Percentiles rank a stretch among this genome's conserved stretches.
These are phyloP conservation scores for Tuber calosporum DNA, from an alignment of 495 filamentous ascomycete genomes.

Conservation along the genomic window DNA sequence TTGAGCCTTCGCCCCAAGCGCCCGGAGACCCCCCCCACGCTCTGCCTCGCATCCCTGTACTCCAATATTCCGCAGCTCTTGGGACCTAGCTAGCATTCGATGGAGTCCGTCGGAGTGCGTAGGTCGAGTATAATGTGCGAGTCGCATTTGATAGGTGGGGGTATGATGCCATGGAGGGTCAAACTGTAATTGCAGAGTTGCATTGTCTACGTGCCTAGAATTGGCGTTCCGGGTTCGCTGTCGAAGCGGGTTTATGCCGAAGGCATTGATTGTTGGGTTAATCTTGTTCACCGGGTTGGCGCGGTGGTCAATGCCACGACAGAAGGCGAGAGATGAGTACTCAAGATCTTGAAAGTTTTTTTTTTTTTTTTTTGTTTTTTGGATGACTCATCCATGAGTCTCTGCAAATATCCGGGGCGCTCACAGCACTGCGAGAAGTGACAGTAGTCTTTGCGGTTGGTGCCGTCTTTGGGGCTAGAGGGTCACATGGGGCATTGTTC, in stretches of 20 bases:
- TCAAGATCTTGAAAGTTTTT: constrained; percentile 81
- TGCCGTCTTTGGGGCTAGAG: constrained; percentile 55
- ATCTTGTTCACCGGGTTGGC: neutral
- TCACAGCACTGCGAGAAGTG: constrained; percentile 81
- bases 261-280: constrained; percentile 18
- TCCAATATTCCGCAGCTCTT: no score
- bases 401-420: constrained; percentile 69
- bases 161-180: constrained; percentile 66
- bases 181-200: constrained; percentile 48
- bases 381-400: constrained; percentile 57
- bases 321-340: constrained; percentile 78
- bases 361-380: no score
- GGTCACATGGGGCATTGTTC: constrained; percentile 78
- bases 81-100: no score
- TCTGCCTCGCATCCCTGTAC: no score
- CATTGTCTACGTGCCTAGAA: constrained; percentile 40
- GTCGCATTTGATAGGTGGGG: constrained; percentile 74
- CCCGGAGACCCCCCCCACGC: no score
- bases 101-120: constrained; percentile 73
- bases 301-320: constrained; percentile 59
- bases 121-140: constrained; percentile 81
- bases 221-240: neutral
- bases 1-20: constrained; percentile 76
- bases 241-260: constrained; percentile 32
- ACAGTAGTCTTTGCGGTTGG: no score